A percentile compares a stretch with the other conserved stretches of the same genome.
Conservation (phyloP, 306 rosid species). For the Quillaja saponaria region DNA sequence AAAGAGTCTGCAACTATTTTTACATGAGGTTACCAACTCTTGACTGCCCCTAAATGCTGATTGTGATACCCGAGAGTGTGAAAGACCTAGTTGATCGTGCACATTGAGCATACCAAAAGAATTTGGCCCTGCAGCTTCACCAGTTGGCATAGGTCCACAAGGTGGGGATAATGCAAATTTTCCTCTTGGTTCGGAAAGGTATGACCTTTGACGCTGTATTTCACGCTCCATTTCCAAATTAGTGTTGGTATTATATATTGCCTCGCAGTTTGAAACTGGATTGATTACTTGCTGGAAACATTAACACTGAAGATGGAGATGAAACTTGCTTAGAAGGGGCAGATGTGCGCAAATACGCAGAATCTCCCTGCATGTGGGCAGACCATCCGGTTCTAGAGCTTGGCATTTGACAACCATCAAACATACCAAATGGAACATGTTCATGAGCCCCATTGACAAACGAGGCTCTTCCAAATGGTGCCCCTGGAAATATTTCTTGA, state of each 20-base stretch:
- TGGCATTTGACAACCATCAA: constrained; percentile 54
- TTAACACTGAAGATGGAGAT: constrained; percentile 91
- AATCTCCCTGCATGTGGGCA: constrained; percentile 41
- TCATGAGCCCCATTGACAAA: constrained; percentile 42
- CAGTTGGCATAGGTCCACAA: constrained; percentile 26
- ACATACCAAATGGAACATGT: constrained; percentile 57
- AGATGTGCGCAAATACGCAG: constrained; percentile 46
- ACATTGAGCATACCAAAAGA: constrained; percentile 19
- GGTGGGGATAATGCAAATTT: constrained; percentile 30
- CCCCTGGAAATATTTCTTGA: constrained; percentile 93
- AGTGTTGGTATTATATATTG: constrained; percentile 21
- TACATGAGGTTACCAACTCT: constrained; percentile 59
- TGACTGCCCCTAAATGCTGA: constrained; percentile 43
- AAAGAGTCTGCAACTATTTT: constrained; percentile 82
- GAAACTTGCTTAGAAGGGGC: constrained; percentile 66
- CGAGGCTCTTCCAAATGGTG: constrained; percentile 61
- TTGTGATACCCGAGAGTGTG: constrained; percentile 31
- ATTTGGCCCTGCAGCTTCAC: constrained; percentile 34
- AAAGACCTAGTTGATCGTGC: constrained; percentile 34
- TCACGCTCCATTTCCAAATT: constrained; percentile 39
- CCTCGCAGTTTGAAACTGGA: constrained; percentile 45
- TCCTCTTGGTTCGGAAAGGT: constrained; percentile 43
- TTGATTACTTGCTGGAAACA: constrained; percentile 82
- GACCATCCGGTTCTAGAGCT: constrained; percentile 67
- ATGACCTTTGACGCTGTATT: constrained; percentile 21